phyloP scores from a whole-genome alignment of 805 yeast species.

The Ogataea pini region DNA sequence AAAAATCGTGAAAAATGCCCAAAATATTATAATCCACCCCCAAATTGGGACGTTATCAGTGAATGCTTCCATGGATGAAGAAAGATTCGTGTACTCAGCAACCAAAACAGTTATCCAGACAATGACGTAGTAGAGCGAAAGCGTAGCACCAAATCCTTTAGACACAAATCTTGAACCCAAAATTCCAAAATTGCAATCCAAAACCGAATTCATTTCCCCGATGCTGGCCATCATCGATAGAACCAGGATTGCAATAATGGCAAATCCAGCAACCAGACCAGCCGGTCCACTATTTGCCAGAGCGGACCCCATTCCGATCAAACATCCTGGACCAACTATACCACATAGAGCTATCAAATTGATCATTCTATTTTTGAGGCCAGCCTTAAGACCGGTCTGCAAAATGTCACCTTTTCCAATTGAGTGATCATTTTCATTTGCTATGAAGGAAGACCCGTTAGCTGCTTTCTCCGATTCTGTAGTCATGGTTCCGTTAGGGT shows the following conservation, averaged over 20 bases:
- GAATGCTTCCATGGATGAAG: constrained; percentile 50
- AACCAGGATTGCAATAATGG: constrained; percentile 53
- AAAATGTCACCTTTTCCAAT: not conserved
- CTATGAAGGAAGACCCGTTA: not conserved
- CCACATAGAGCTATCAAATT: constrained; percentile 57
- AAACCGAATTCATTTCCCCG: constrained; percentile 50
- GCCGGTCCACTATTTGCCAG: constrained; percentile 52
- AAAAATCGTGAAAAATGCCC: constrained; percentile 50
- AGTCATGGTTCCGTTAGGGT: not conserved
- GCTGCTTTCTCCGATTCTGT: not conserved
- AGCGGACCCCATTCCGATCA: constrained; percentile 52
- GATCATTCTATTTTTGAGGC: constrained; percentile 50
- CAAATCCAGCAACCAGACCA: constrained; percentile 50
- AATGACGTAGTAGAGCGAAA: constrained; percentile 54
- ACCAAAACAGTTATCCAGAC: constrained; percentile 58
- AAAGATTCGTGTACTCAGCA: constrained; percentile 54
- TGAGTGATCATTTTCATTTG: not conserved
- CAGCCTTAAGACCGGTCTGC: constrained; percentile 29
- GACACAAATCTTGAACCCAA: constrained; percentile 53
- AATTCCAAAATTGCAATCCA: constrained; percentile 55
- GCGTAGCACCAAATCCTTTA: constrained; percentile 57
- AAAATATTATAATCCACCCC: constrained; percentile 55
- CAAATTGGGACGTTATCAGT: constrained; percentile 54
- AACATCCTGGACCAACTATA: constrained; percentile 58
- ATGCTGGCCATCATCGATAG: constrained; percentile 55